A percentile compares a stretch with the other conserved stretches of the same genome.
phyloP scores from a whole-genome alignment of 2,329 filamentous ascomycete genomes.

The Cytospora chrysosperma region DNA sequence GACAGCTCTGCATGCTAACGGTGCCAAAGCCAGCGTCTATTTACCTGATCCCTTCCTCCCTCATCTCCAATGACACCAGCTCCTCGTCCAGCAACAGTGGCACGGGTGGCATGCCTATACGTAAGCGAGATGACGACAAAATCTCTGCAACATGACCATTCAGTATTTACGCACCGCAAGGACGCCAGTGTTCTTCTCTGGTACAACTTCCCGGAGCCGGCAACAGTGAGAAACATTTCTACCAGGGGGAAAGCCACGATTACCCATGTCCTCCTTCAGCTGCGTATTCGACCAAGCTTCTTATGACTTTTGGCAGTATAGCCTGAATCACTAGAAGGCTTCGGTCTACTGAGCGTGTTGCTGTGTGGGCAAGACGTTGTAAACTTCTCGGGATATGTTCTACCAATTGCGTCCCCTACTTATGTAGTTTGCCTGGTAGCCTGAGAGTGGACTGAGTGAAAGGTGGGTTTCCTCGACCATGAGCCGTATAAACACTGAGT shows the following conservation, averaged over 20 bases:
- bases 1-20: slow-evolving; percentile 41
- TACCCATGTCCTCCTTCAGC: slow-evolving; percentile 30
- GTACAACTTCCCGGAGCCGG: slow-evolving; percentile 36
- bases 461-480: too few species aligned
- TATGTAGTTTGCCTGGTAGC: too few species aligned
- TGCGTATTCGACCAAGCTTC: slow-evolving; percentile 26
- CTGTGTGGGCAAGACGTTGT: not conserved
- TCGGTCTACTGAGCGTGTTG: slow-evolving; percentile 23
- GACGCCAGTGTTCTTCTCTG: slow-evolving; percentile 35
- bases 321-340: slow-evolving; percentile 23
- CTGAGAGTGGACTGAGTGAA: too few species aligned
- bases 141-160: slow-evolving; percentile 37
- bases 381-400: not conserved
- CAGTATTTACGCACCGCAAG: slow-evolving; percentile 35
- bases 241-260: slow-evolving; percentile 44
- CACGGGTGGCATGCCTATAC: slow-evolving; percentile 22
- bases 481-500: too few species aligned
- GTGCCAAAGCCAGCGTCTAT: slow-evolving; percentile 42
- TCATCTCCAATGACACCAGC: slow-evolving; percentile 42
- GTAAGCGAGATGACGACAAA: slow-evolving; percentile 26
- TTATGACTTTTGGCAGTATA: slow-evolving; percentile 24
- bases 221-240: slow-evolving; percentile 45
- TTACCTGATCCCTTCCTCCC: slow-evolving; percentile 40
- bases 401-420: too few species aligned
- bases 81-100: slow-evolving; percentile 28